Evolutionary conservation across 2,329 filamentous ascomycete genomes (phyloP).

Genomic region (Aspergillus ibericus): DNA sequence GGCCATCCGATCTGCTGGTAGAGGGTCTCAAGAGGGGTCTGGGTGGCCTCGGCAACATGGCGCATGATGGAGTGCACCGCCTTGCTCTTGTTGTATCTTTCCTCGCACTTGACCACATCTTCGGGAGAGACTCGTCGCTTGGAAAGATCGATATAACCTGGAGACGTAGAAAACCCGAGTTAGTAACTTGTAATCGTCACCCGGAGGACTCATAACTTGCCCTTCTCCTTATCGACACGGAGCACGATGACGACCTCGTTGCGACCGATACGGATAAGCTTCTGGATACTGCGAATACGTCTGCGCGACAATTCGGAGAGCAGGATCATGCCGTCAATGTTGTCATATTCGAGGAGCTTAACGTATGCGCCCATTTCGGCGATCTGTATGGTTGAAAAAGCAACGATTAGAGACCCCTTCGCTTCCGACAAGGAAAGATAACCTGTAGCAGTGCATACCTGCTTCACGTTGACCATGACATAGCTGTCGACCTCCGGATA

Average conservation of each 20-base stretch:
- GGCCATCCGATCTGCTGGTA: constrained; percentile 97
- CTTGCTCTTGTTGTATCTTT: constrained; percentile 99
- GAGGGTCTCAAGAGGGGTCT: constrained; percentile 87
- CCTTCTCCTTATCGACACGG: constrained; percentile 99
- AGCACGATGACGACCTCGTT: constrained; percentile 99
- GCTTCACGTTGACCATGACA: constrained; percentile 99
- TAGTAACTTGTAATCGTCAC: constrained; percentile 14
- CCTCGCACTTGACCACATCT: constrained; percentile 97
- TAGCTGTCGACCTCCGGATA: constrained; percentile 98
- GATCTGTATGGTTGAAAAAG: constrained; percentile 59
- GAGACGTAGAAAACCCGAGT: constrained; percentile 16
- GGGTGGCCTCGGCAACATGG: constrained; percentile 96
- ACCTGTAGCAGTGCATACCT: constrained; percentile 55
- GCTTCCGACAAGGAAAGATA: neutral
- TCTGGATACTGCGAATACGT: constrained; percentile 98
- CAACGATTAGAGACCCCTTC: constrained; percentile 14
- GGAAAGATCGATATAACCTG: constrained; percentile 94
- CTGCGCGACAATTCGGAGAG: constrained; percentile 95
- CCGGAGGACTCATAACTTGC: constrained; percentile 45
- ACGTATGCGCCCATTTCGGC: constrained; percentile 99
- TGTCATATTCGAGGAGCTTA: constrained; percentile 98
- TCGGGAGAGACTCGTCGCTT: constrained; percentile 97
- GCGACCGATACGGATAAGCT: constrained; percentile 94
- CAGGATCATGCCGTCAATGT: constrained; percentile 99
- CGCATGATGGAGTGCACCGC: constrained; percentile 99